Evolutionary conservation across 1,284 basidiomycete genomes (phyloP).

Genomic region (Cryptococcus sp.): DNA sequence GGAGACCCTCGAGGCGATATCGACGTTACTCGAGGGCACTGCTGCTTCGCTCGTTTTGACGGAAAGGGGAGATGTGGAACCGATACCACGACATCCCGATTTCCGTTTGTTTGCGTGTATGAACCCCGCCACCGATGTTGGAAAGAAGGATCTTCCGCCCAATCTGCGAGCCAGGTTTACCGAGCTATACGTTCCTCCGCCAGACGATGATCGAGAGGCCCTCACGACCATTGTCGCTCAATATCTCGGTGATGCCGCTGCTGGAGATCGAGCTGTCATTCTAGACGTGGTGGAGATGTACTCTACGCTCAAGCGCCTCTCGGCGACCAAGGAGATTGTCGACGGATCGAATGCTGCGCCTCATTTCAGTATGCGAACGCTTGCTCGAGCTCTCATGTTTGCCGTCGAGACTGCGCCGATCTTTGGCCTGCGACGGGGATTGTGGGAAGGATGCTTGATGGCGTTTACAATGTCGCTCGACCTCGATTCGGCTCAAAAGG

Average conservation of each 20-base stretch:
- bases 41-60: slow-evolving; percentile 86
- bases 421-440: slow-evolving; percentile 76
- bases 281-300: slow-evolving; percentile 93
- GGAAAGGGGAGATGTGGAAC: slow-evolving; percentile 87
- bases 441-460: slow-evolving; percentile 98
- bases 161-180: slow-evolving; percentile 89
- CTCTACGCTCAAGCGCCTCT: slow-evolving; percentile 70
- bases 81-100: slow-evolving; percentile 83
- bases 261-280: slow-evolving; percentile 81
- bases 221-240: slow-evolving; percentile 80
- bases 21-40: slow-evolving; percentile 76
- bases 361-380: slow-evolving; percentile 95
- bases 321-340: slow-evolving; percentile 74
- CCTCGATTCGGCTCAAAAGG: slow-evolving; percentile 62
- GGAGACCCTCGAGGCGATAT: slow-evolving; percentile 91
- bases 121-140: slow-evolving; percentile 99
- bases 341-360: slow-evolving; percentile 94
- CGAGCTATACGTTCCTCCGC: slow-evolving; percentile 89
- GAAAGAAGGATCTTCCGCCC: slow-evolving; percentile 92
- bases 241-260: slow-evolving; percentile 78
- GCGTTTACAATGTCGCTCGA: slow-evolving; percentile 95
- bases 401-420: slow-evolving; percentile 71
- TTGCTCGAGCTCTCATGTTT: slow-evolving; percentile 86
- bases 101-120: slow-evolving; percentile 98
- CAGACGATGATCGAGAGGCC: slow-evolving; percentile 87